These are phyloP conservation scores for Aspergillus bridgeri DNA, from an alignment of 495 filamentous ascomycete genomes.

Conservation along the genomic window DNA sequence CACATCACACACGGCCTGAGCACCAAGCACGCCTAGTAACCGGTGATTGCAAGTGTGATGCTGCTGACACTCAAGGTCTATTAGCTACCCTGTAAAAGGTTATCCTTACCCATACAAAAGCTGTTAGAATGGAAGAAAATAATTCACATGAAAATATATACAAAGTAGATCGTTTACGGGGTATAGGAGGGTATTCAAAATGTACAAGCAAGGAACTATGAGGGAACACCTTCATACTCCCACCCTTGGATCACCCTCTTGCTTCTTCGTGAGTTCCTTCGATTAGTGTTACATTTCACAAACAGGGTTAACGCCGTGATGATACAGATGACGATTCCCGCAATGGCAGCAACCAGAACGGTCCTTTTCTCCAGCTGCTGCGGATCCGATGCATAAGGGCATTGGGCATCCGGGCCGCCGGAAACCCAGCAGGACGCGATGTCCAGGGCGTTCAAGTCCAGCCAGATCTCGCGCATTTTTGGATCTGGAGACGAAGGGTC, in stretches of 20 bases:
- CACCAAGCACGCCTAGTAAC: too few species aligned
- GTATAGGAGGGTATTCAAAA: too few species aligned
- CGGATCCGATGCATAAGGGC: constrained; percentile 48
- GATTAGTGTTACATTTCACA: constrained; percentile 60
- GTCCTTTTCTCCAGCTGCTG: constrained; percentile 37
- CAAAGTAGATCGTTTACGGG: too few species aligned
- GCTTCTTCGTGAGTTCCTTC: constrained; percentile 47
- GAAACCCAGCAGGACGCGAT: constrained; percentile 56
- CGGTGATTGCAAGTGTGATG: too few species aligned
- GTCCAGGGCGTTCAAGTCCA: constrained; percentile 59
- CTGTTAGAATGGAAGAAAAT: too few species aligned
- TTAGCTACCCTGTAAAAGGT: too few species aligned
- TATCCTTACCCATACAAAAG: too few species aligned
- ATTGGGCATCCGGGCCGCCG: constrained; percentile 46
- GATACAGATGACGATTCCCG: constrained; percentile 56
- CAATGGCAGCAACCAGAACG: constrained; percentile 58
- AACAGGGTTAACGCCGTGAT: constrained; percentile 58
- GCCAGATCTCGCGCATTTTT: constrained; percentile 39
- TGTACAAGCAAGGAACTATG: constrained; percentile 16
- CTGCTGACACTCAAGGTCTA: too few species aligned
- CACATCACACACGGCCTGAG: too few species aligned
- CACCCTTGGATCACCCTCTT: constrained; percentile 54
- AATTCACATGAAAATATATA: not conserved
- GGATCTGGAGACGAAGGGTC: constrained; percentile 24
- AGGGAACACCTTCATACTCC: constrained; percentile 66